A percentile compares a stretch with the other conserved stretches of the same genome.
Evolutionary conservation across 2,329 filamentous ascomycete genomes (phyloP).

Genomic region (Colletotrichum musicola): DNA sequence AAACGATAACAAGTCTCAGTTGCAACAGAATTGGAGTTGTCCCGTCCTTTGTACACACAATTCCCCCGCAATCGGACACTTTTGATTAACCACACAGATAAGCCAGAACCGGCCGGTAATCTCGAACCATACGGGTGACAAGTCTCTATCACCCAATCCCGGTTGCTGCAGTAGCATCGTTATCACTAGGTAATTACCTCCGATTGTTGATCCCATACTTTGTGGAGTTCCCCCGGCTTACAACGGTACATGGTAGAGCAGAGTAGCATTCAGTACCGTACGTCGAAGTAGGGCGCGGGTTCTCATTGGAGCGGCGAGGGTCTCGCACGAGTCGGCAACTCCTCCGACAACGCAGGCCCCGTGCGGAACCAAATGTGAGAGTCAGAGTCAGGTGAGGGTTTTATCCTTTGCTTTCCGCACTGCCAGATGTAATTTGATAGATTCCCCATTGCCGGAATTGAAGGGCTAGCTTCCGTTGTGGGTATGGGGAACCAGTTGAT

Average conservation of each 20-base stretch:
- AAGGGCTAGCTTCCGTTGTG: slow-evolving; percentile 9
- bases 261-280: slow-evolving; percentile 13
- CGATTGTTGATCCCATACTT: slow-evolving; percentile 1
- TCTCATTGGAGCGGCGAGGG: slow-evolving; percentile 27
- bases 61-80: not conserved
- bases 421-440: not conserved
- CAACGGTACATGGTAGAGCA: not conserved
- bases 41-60: slow-evolving; percentile 19
- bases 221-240: slow-evolving; percentile 12
- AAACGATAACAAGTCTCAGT: not conserved
- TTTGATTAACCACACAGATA: not conserved
- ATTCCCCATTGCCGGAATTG: not conserved
- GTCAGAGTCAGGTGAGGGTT: slow-evolving; percentile 22
- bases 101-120: slow-evolving; percentile 6
- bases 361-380: slow-evolving; percentile 4
- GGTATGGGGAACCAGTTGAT: slow-evolving; percentile 17
- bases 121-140: not conserved
- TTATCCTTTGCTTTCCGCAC: not conserved
- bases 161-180: not conserved
- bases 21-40: not conserved
- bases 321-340: slow-evolving; percentile 11
- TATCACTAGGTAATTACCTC: slow-evolving; percentile 14
- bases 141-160: slow-evolving; percentile 4
- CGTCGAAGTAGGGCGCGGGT: slow-evolving; percentile 1
- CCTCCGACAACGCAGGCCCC: slow-evolving; percentile 19